These are phyloP conservation scores for Alternaria sp. DNA, from an alignment of 2,329 filamentous ascomycete genomes.

Conservation along the genomic window DNA sequence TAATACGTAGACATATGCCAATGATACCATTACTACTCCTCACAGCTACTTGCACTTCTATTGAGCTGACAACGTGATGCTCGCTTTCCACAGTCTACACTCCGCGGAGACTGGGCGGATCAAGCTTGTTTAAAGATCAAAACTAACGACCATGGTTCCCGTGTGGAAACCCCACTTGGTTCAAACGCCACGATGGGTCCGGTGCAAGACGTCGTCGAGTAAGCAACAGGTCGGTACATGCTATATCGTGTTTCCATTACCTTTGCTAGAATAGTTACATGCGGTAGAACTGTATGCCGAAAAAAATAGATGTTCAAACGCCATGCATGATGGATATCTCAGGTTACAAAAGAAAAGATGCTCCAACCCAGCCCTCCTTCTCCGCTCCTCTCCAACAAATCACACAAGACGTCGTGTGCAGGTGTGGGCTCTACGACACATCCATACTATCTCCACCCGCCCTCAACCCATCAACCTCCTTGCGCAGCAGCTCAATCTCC, in stretches of 20 bases:
- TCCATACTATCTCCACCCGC: slow-evolving; percentile 29
- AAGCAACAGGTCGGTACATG: neutral
- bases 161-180: neutral
- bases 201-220: neutral
- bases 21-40: neutral
- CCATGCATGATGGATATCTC: slow-evolving; percentile 9
- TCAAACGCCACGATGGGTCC: neutral
- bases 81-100: neutral
- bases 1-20: neutral
- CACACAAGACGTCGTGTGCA: neutral
- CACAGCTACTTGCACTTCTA: neutral
- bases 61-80: neutral
- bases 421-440: slow-evolving; percentile 14
- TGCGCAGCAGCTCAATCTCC: slow-evolving; percentile 36
- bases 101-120: neutral
- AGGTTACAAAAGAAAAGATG: neutral
- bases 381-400: neutral
- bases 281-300: neutral
- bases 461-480: slow-evolving; percentile 31
- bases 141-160: neutral
- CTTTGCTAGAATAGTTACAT: neutral
- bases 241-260: neutral
- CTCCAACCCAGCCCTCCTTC: neutral
- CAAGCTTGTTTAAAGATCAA: neutral
- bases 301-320: neutral